These are phyloP conservation scores for Nemophila menziesii DNA, from an alignment of 257 asterid genomes.

Conservation along the genomic window DNA sequence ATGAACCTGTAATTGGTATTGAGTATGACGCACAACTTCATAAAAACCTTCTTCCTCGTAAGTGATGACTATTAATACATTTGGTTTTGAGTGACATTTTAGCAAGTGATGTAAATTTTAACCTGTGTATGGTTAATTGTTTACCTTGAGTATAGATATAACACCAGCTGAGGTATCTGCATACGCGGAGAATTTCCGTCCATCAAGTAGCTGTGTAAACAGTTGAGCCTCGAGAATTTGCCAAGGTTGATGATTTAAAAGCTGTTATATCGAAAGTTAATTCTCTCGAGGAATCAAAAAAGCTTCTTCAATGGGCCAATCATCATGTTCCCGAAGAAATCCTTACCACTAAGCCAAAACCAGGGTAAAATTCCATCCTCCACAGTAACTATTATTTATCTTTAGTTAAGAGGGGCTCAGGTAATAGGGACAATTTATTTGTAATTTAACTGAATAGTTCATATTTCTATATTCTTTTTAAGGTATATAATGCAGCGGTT, in stretches of 20 bases:
- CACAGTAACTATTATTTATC: too few relatives aligned
- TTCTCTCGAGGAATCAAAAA: conserved; percentile 46
- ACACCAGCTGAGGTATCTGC: conserved; percentile 73
- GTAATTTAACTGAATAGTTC: neutral
- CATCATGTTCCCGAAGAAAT: conserved; percentile 85
- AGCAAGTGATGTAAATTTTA: conserved; percentile 3
- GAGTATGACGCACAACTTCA: conserved; percentile 90
- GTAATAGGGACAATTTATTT: too few relatives aligned
- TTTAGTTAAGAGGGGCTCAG: too few relatives aligned
- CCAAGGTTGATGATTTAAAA: conserved; percentile 57
- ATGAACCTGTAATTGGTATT: conserved; percentile 90
- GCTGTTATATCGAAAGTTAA: conserved; percentile 52
- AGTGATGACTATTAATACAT: conserved; percentile 18
- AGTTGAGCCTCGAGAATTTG: conserved; percentile 78
- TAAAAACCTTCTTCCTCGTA: conserved; percentile 79
- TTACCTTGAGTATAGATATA: conserved; percentile 43
- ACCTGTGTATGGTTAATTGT: conserved; percentile 4
- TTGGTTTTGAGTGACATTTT: conserved; percentile 1
- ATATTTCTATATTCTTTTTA: conserved; percentile 14
- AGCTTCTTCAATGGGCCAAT: conserved; percentile 73
- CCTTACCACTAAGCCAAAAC: conserved; percentile 53
- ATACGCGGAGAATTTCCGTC: conserved; percentile 56
- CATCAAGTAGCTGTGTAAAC: conserved; percentile 78
- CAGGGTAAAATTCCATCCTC: conserved; percentile 40
- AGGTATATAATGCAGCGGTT: conserved; percentile 59